Evolutionary conservation across 1,284 basidiomycete genomes (phyloP), one percentile per base, ranked within the genome.

Genomic region (Cryptococcus amylolentus): DNA sequence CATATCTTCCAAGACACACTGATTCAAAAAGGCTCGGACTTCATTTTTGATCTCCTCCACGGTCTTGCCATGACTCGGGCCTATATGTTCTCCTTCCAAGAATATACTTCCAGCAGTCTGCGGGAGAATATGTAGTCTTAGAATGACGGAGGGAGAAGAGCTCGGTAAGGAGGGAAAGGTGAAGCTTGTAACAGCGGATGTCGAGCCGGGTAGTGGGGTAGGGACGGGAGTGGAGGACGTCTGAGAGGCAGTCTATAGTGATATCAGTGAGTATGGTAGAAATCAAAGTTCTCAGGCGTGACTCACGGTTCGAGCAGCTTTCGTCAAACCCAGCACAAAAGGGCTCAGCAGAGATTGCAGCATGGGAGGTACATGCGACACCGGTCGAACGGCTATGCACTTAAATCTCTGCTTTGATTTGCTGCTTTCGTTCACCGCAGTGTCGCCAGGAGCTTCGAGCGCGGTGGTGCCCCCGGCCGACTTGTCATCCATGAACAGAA

Each of bases 281-380:
- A 12, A 3, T 16, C 6, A 23, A 7, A 28, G 9, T 7, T n/a
- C n/a, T 28, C 10, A 48, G 13, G 13, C 14, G 4, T 9, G 5
- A 65, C 68, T 54, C 44, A 69, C 70, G 2, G 70, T 67, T 46
- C 70, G 62, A 16, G 72, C 71, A 6, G 63, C 52, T 60, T 76
- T 76, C 16, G 65, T 67, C 47, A 73, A 55, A 31, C 73, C 73
- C 41, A 76, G 60, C 2, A 73, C 72, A 47, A 76, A 72, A 5
- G 69, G 69, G 45, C 63, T 71, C 9, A 72, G 57, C 14, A 76
- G 61, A 38, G 69, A 67, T 31, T 73, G 70, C n/a, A 75, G 56
- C 37, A 72, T 58, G 3, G 71, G 70, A 37, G 68, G 52, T 20
- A 71, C 67, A 4, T 51, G 45, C 0, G 58, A 60, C 10, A 66